phyloP scores from a whole-genome alignment of 129 eudicot genomes.

The Silybum marianum region DNA sequence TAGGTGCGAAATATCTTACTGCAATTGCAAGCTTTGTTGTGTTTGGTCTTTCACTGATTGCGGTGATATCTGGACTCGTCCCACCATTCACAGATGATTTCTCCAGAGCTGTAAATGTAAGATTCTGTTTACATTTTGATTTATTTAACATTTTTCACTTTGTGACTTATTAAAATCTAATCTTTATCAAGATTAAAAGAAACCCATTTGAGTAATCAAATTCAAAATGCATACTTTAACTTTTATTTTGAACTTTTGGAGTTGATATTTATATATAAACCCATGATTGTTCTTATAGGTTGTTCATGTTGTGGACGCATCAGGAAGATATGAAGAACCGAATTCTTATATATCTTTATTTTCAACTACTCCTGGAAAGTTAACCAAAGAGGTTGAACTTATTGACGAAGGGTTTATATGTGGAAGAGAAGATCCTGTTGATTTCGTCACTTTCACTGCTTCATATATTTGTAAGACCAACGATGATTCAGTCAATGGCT shows the following conservation, averaged over 20 bases:
- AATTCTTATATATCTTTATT: constrained; percentile 69
- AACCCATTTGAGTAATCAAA: neutral
- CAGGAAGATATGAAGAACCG: constrained; percentile 48
- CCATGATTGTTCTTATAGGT: constrained; percentile 58
- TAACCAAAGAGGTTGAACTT: constrained; percentile 66
- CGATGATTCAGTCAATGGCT: constrained; percentile 51
- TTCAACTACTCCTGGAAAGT: constrained; percentile 83
- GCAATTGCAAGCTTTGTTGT: constrained; percentile 49
- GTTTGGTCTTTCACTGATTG: constrained; percentile 60
- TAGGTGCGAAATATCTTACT: constrained; percentile 72
- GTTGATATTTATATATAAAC: constrained; percentile 1
- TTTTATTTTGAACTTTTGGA: constrained; percentile 11
- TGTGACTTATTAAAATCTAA: neutral
- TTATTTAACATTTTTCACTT: constrained; percentile 17
- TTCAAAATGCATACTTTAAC: neutral
- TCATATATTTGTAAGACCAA: constrained; percentile 72
- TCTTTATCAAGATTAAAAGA: neutral
- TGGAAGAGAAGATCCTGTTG: constrained; percentile 63
- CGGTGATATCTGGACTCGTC: constrained; percentile 53
- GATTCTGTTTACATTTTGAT: constrained; percentile 13
- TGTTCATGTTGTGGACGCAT: constrained; percentile 92
- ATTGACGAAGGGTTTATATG: constrained; percentile 82
- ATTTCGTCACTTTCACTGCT: constrained; percentile 81
- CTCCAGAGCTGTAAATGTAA: constrained; percentile 93
- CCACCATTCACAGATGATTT: constrained; percentile 80